Evolutionary conservation across 257 asterid genomes (phyloP).

Genomic region (Gardenia jasminoides): DNA sequence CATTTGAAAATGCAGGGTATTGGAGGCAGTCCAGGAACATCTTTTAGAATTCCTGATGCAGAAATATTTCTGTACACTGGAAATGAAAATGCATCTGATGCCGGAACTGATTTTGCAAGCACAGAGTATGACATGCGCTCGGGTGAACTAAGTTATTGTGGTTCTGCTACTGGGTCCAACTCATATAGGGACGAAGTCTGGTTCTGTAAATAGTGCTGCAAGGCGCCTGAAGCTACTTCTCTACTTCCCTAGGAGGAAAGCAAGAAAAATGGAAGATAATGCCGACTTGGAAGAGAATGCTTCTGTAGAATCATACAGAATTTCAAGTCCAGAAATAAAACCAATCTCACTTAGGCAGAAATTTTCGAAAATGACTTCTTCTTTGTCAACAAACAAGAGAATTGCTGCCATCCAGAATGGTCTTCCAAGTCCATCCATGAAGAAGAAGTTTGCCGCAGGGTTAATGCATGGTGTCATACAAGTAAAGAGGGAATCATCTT

Average conservation of each 20-base stretch:
- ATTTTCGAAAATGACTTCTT: conserved; percentile 42
- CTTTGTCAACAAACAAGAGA: conserved; percentile 50
- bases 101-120: conserved; percentile 38
- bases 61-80: conserved; percentile 64
- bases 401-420: conserved; percentile 27
- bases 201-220: conserved; percentile 39
- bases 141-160: conserved; percentile 44
- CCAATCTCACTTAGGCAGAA: conserved; percentile 67
- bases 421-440: conserved; percentile 58
- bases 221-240: conserved; percentile 54
- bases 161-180: conserved; percentile 23
- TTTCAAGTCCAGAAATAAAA: conserved; percentile 31
- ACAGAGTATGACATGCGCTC: conserved; percentile 42
- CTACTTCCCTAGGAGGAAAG: conserved; percentile 43
- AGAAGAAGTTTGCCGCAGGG: conserved; percentile 58
- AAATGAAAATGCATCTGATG: conserved; percentile 36
- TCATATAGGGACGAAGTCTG: conserved; percentile 33
- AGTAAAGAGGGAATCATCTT: conserved; percentile 40
- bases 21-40: conserved; percentile 78
- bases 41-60: conserved; percentile 68
- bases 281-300: conserved; percentile 32
- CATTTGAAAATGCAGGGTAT: conserved; percentile 57
- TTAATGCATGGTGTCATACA: conserved; percentile 57
- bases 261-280: conserved; percentile 8
- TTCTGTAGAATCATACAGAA: conserved; percentile 34